These are phyloP conservation scores for Speleostelium caveatum DNA, from an alignment of 78 protist genomes.

Conservation along the genomic window DNA sequence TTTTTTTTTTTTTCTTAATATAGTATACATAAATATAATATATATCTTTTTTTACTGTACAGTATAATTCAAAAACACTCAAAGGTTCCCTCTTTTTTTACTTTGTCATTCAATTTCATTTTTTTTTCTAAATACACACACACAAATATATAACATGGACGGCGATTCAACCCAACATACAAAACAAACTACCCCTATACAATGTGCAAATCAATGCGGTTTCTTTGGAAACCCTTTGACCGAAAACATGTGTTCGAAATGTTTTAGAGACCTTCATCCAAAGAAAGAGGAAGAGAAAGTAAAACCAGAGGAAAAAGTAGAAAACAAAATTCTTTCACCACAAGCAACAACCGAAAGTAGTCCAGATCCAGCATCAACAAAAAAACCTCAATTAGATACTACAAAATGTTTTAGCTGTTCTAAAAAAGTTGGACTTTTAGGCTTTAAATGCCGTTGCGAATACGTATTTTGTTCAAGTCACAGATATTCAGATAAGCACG, in stretches of 20 bases:
- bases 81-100: background rate
- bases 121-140: background rate
- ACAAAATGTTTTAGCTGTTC: conserved; percentile 81
- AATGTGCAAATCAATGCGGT: conserved; percentile 82
- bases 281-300: conserved; percentile 36
- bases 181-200: conserved; percentile 60
- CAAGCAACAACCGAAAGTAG: background rate
- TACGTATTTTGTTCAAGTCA: conserved; percentile 85
- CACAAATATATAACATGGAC: conserved; percentile 35
- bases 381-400: conserved; percentile 70
- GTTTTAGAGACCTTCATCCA: conserved; percentile 49
- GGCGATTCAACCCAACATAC: conserved; percentile 78
- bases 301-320: conserved; percentile 2
- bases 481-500: conserved; percentile 87
- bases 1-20: too few species aligned
- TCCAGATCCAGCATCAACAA: conserved; percentile 1
- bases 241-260: conserved; percentile 71
- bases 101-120: background rate
- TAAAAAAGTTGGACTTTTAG: conserved; percentile 88
- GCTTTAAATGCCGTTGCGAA: conserved; percentile 88
- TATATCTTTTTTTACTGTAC: too few species aligned
- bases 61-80: background rate
- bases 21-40: too few species aligned
- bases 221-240: conserved; percentile 81
- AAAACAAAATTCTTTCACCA: background rate